Base-by-base conservation (phyloP, 208 protist genomes). In the Trypanosomatidae sp. region DNA sequence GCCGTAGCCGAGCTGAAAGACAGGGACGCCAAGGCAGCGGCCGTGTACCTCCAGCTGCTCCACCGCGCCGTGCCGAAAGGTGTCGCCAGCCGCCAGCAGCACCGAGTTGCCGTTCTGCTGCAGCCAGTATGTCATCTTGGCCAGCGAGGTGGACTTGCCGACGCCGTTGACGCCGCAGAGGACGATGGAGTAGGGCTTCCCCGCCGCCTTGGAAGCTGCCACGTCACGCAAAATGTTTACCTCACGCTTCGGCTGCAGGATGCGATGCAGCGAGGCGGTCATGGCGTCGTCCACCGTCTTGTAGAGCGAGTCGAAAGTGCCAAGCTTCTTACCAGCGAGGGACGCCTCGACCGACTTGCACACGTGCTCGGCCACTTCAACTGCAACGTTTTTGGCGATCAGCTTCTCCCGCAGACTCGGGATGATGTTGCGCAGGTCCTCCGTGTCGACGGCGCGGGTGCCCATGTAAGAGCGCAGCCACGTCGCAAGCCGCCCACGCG, bases 141-240 rank as follows among this genome's bases (percentile, higher is more conserved):
- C 90, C 5, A 99, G 89, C 22, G 97, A 98, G 1, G 99, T 99
- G 1, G 96, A 99, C 89, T 99, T 99, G 46, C 99, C 99, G 1
- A 99, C 99, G 49, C 99, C 99, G 82, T 99, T 99, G 19, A 99
- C 99, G 53, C 99, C 99, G 71, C 97, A 97, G 25, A 99, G 97
- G 25, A 98, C 93, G 60, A 99, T 99, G 1, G 93, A 87, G 87
- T 99, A 99, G 5, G 98, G 98, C 46, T 93, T 76, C 13, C 88
- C 79, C 25, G 93, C 77, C 36, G 88, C 72, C 71, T 88, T 89
- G 19, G 88, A 71, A 3, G 74, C 76, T 6, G 82, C 79, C 4
- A 99, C 88, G 44, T 99, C 93, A 46, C 93, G 91, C 1, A 99
- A 84, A 49, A 99, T 95, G 77, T 99, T 98, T 56, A 99, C 89